Evolutionary conservation across 2,329 filamentous ascomycete genomes (phyloP), one percentile per base, ranked within the genome.

Genomic region (Trichoderma sp.): DNA sequence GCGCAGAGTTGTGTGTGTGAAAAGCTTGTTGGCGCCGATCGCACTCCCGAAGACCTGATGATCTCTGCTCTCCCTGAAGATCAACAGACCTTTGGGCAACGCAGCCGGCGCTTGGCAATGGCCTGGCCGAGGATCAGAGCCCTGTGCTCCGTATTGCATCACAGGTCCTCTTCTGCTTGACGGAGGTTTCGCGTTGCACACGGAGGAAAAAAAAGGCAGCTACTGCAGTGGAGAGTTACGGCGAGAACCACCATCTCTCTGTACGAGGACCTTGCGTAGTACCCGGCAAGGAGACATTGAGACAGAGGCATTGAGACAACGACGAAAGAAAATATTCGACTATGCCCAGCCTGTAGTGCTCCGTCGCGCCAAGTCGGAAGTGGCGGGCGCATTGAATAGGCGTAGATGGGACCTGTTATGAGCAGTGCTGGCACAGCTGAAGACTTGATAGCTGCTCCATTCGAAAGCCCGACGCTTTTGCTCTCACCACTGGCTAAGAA

Each of bases 21-120:
- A 72, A 72, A 72, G 71, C 71, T 72, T 72, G 71, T 65, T 65
- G 67, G 47, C 30, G 71, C 71, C 71, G 71, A 72, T 70, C 67
- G 43, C 43, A 30, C 39, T 64, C 39, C 47, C 30, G 57, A 62
- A 39, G 28, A 61, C 56, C 47, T 69, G 64, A 24, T 36, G 30
- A 72, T 72, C 70, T 64, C 32, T 64, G 60, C 34, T 28, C 68
- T 64, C 68, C 68, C 68, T 64, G 60, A 64, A 71, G 68, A 71
- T 71, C 68, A 71, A 58, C 51, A 64, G 32, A 18, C 30, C n/a
- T 34, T 47, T 47, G 57, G 57, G 30, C 39, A 24, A 21, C 53
- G 57, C 66, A 47, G 66, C 66, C 26, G 57, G 57, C 21, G 39
- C 56, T 70, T 36, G 67, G 30, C 26, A 53, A 15, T 24, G 32